A percentile compares a stretch with the other conserved stretches of the same genome.
phyloP scores from a whole-genome alignment of 2,329 filamentous ascomycete species.

The Aspergillus pseudoviridinutans region DNA sequence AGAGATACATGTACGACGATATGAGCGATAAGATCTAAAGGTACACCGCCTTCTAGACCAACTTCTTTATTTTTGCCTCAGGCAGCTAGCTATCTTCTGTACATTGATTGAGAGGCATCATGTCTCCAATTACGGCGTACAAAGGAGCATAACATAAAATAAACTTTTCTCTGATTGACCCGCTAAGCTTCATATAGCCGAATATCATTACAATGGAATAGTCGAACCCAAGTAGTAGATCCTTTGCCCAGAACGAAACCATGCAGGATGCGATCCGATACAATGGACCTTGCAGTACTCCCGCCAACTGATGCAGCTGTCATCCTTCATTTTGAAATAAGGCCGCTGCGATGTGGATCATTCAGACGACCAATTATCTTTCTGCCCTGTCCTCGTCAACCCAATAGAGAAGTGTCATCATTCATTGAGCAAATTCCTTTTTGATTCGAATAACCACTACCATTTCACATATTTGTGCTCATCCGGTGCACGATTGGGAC shows the following conservation, averaged over 20 bases:
- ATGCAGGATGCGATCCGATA: not conserved
- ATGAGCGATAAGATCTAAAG: not conserved
- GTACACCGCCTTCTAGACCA: not conserved
- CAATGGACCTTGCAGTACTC: not conserved
- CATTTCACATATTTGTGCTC: constrained; percentile 39
- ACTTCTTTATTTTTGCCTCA: not conserved
- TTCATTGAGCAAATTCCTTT: not conserved
- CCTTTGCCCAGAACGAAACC: not conserved
- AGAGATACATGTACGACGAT: too few relatives aligned
- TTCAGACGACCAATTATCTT: not conserved
- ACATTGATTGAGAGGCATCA: not conserved
- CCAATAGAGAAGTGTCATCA: not conserved
- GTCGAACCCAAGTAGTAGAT: not conserved
- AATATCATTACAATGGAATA: not conserved
- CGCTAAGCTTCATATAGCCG: not conserved
- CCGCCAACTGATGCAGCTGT: not conserved
- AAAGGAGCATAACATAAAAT: not conserved
- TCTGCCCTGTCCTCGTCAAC: not conserved
- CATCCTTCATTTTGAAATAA: not conserved
- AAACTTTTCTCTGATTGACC: not conserved
- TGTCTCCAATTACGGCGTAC: not conserved
- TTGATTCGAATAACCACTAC: not conserved
- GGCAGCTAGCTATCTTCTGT: not conserved
- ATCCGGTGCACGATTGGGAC: constrained; percentile 70
- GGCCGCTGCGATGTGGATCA: not conserved